Percentiles rank a stretch among this genome's conserved stretches.
Conservation (phyloP, 257 asterid species). For the Scutellaria baicalensis region DNA sequence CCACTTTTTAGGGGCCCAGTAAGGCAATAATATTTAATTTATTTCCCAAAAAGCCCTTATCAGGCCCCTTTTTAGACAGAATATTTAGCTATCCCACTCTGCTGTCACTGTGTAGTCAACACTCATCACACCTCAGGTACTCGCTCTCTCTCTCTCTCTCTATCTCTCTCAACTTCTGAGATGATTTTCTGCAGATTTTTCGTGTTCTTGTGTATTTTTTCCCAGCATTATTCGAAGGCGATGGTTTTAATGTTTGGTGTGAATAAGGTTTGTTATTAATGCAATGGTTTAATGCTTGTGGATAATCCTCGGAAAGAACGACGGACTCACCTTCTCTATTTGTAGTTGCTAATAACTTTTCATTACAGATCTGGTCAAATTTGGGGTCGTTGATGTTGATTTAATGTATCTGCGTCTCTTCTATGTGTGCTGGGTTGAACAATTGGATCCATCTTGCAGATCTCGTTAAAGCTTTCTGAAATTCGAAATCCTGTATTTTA, state of each 20-base stretch:
- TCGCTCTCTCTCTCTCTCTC: background rate
- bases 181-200: too few species aligned
- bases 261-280: background rate
- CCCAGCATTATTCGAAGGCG: background rate
- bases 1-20: too few species aligned
- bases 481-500: background rate
- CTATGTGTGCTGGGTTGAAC: background rate
- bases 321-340: background rate
- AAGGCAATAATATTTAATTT: too few species aligned
- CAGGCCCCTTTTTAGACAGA: background rate
- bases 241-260: background rate
- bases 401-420: background rate
- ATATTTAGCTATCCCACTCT: background rate
- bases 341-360: background rate
- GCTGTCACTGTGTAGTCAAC: constrained; percentile 14
- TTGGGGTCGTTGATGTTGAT: background rate
- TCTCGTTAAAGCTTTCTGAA: constrained; percentile 19
- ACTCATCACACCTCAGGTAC: constrained; percentile 11
- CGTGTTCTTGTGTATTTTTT: background rate
- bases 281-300: background rate
- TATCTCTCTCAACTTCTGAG: too few species aligned
- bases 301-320: background rate
- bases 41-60: background rate
- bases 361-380: constrained; percentile 19
- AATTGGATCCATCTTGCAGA: constrained; percentile 12